Base-by-base conservation (phyloP, 345 rosid genomes). In the Melaleuca quinquenervia region DNA sequence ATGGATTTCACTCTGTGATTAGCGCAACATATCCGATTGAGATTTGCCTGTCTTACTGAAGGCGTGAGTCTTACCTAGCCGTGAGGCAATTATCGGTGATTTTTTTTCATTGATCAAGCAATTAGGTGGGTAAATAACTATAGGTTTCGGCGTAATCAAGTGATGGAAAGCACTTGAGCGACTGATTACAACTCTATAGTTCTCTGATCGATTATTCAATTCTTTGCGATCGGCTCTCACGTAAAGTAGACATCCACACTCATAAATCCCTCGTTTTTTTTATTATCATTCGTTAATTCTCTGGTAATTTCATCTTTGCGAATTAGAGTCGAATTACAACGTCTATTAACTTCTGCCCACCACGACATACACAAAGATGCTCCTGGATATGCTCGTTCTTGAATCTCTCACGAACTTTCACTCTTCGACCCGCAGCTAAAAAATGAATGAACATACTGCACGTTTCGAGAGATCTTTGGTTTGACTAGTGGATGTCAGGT, bases 171-270 rank as follows among this genome's bases (percentile, higher is more conserved):
- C 41, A 41, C 41, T 41, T 41, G 41, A 41, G 41, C 4, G 41
- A 41, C 41, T 41, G 41, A 58, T 58, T 16, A 12, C 1, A 58
- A 58, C 0, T 12, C 2, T n/a, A n/a, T 58, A 58, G n/a, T 13
- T 58, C 1, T 11, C 1, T 0, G 8, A 58, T n/a, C 10, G n/a
- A 5, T 26, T n/a, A 58, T 16, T n/a, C 2, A 8, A 58, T 58
- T 58, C 2, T 58, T 6, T n/a, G 1, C 1, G 1, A 1, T 3
- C 5, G 27, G 4, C 29, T 58, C 32, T n/a, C 18, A 3, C n/a
- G 11, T 12, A 0, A 58, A 1, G 8, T 58, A 58, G 1, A 8
- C n/a, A 58, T 6, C 3, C n/a, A n/a, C 6, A 12, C 12, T 0
- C 11, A 8, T 8, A 58, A 58, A n/a, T 3, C 18, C n/a, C 70